Conservation (phyloP, 2,329 filamentous ascomycete species). For the Pleoardoris graminearum region DNA sequence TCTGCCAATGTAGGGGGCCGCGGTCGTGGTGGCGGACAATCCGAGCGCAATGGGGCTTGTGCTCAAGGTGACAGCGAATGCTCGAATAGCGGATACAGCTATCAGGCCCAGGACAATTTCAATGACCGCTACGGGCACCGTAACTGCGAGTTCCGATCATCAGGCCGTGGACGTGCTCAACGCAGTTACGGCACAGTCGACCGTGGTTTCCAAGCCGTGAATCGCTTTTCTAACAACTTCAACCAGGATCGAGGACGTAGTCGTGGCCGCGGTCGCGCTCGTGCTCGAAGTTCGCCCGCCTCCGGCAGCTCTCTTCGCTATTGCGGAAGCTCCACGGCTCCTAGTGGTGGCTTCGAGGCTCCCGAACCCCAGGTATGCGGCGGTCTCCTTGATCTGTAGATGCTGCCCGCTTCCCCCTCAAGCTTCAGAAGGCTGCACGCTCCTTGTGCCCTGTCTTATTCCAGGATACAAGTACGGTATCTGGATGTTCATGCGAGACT, state of each 20-base stretch:
- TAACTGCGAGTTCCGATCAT: neutral
- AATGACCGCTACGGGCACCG: too few relatives aligned
- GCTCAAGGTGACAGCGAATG: too few relatives aligned
- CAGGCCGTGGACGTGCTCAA: neutral
- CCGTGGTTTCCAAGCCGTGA: neutral
- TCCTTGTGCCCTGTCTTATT: too few relatives aligned
- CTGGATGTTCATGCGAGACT: neutral
- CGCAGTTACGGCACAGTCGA: neutral
- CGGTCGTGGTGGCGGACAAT: neutral
- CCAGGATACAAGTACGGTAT: too few relatives aligned
- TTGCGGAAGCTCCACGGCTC: neutral
- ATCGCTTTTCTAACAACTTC: neutral
- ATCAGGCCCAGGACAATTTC: too few relatives aligned
- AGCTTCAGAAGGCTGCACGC: too few relatives aligned
- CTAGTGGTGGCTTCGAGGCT: neutral
- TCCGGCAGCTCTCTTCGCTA: too few relatives aligned
- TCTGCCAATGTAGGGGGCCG: neutral
- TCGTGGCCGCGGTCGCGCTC: neutral
- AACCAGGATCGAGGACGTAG: neutral
- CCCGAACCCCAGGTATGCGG: constrained; percentile 8
- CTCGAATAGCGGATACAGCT: too few relatives aligned
- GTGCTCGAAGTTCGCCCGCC: too few relatives aligned
- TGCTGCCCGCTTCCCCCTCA: too few relatives aligned
- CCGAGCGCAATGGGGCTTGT: too few relatives aligned
- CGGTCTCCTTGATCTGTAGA: constrained; percentile 4